phyloP scores from a whole-genome alignment of 352 stramenopile genomes.

The Phytophthora kernoviae region DNA sequence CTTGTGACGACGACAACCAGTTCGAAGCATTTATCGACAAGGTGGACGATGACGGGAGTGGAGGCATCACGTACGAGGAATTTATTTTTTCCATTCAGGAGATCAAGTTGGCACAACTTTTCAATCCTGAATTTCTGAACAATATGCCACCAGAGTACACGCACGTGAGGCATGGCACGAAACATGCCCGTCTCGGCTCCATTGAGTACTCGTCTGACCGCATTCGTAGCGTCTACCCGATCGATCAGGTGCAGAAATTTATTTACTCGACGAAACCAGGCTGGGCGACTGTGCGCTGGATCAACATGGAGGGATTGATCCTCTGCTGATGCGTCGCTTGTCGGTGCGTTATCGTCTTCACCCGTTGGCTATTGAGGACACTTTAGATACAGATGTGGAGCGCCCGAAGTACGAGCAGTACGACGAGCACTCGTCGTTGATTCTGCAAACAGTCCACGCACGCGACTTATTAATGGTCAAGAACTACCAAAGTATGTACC shows the following conservation, averaged over 20 bases:
- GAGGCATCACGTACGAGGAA: constrained; percentile 82
- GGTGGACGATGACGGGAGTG: constrained; percentile 83
- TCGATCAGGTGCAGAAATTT: constrained; percentile 77
- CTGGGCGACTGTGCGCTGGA: constrained; percentile 83
- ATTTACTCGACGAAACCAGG: constrained; percentile 82
- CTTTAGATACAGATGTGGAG: constrained; percentile 74
- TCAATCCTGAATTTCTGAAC: constrained; percentile 62
- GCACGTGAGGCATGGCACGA: constrained; percentile 13
- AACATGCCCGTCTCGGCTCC: constrained; percentile 46
- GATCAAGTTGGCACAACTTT: constrained; percentile 89
- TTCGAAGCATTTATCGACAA: constrained; percentile 79
- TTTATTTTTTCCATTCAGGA: constrained; percentile 88
- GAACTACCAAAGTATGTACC: constrained; percentile 77
- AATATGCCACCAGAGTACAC: constrained; percentile 44
- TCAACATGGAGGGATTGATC: constrained; percentile 75
- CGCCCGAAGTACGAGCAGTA: constrained; percentile 88
- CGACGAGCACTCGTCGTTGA: constrained; percentile 81
- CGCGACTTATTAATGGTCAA: constrained; percentile 59
- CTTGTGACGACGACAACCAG: constrained; percentile 61
- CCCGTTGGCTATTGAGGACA: constrained; percentile 84
- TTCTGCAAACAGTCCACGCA: constrained; percentile 69
- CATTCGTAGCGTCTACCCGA: constrained; percentile 77
- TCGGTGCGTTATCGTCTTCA: constrained; percentile 88
- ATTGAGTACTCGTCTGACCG: constrained; percentile 83
- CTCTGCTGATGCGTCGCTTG: constrained; percentile 68